Evolutionary conservation across 1,139 yeast species (phyloP), one percentile per base, ranked within the genome.

Genomic region (Kodamaea alishanica): DNA sequence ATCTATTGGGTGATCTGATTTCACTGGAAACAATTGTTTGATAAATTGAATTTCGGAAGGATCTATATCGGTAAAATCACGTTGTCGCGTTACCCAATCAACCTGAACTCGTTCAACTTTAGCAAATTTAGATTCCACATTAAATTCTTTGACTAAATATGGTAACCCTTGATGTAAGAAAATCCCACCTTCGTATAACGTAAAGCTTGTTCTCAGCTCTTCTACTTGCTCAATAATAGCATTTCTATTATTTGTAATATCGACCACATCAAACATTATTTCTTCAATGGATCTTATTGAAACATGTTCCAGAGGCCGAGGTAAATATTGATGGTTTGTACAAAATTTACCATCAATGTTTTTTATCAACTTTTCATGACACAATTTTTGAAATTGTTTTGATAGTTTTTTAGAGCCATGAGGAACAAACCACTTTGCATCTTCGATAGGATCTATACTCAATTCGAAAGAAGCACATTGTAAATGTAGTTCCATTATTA

Each of bases 381-480:
- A 74, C 2, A 75, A 56, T 28, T 61, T 65, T 4, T 51, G 46
- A 28, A 76, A 61, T 34, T 51, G 49, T 28, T 54, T 39, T 49
- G 52, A 47, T 54, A 47, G 47, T 8, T 37, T 31, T 4, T 44
- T 8, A 38, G 55, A 38, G 33, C 48, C 41, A 32, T 47, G 42
- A 5, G 51, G 47, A 2, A 68, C 66, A 54, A 90, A 85, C 69
- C 79, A 88, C 38, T 60, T 55, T 4, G 55, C 47, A 49, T 89
- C 96, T 2, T 63, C 56, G 0, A 67, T 70, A 4, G 74, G 55
- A 26, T 56, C 58, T 3, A 92, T 66, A 0, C 96, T 92, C 28
- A 75, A 54, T 55, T 92, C 99, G 55, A 78, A 84, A 0, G 97
- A 95, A 0, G 97, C 97, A 67, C 98, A 92, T 52, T 90, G 97